A percentile compares a stretch with the other conserved stretches of the same genome.
Evolutionary conservation across 1,284 basidiomycete species (phyloP).

Genomic region (Ceratobasidium sp.): DNA sequence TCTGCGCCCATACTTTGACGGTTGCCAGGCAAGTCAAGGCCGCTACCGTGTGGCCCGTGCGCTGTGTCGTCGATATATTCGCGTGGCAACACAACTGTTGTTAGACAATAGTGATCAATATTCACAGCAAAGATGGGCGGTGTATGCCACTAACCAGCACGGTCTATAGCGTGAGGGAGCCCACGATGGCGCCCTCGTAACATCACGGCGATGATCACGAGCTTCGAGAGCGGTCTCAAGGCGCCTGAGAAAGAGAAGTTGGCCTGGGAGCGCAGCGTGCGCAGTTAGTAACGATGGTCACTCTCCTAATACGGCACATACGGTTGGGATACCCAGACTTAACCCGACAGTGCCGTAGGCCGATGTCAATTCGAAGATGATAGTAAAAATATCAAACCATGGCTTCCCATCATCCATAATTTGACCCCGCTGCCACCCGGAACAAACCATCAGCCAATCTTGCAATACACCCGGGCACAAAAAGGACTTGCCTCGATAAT

Average conservation of each 20-base stretch:
- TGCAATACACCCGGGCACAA: conserved; percentile 9
- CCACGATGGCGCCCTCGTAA: conserved; percentile 93
- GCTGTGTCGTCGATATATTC: conserved; percentile 17
- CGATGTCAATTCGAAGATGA: conserved; percentile 88
- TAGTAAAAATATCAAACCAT: conserved; percentile 86
- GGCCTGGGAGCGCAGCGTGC: conserved; percentile 60
- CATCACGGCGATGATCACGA: conserved; percentile 90
- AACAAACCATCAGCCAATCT: background rate
- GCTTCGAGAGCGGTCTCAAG: conserved; percentile 85
- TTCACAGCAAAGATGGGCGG: no score
- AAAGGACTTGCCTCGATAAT: conserved; percentile 81
- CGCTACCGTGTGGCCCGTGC: conserved; percentile 1
- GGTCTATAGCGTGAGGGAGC: conserved; percentile 55
- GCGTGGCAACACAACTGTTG: conserved; percentile 37
- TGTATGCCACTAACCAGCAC: conserved; percentile 35
- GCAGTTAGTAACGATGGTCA: background rate
- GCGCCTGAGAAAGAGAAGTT: conserved; percentile 86
- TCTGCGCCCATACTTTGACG: conserved; percentile 20
- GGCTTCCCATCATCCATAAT: conserved; percentile 65
- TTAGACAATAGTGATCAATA: conserved; percentile 8
- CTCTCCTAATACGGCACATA: conserved; percentile 52
- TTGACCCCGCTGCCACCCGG: conserved; percentile 63
- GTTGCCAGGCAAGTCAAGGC: conserved; percentile 12
- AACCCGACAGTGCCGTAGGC: conserved; percentile 94
- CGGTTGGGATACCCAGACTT: conserved; percentile 67